Evolutionary conservation across 768 basidiomycete genomes (phyloP), one percentile per base, ranked within the genome.

Genomic region (Pisolithus tinctorius): DNA sequence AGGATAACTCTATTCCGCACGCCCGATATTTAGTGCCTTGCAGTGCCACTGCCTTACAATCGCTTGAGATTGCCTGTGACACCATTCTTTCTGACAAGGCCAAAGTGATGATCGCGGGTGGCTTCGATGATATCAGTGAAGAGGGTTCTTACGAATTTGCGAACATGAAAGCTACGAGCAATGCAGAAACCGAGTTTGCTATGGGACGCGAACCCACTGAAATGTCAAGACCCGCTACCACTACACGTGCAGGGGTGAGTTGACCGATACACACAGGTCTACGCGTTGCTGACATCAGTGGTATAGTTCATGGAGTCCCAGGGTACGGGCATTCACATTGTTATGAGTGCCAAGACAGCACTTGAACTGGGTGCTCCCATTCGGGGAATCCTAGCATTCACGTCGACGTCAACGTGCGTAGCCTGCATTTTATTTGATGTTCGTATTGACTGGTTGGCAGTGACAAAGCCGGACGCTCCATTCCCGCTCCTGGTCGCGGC

Each of bases 151-250:
- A 85, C 68, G 95, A 99, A 69, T 99, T 99, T 70, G 96, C 93
- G 46, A 97, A 98, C 76, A 99, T 99, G 96, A 96, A 97, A 71
- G 96, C 96, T 1, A 99, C 96, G 5, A 92, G 88, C 71, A 97
- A 95, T 63, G 86, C 94, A 1, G 91, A 93, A 69, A 91, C 91
- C 29, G 96, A 99, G 69, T 90, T 97, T 63, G 95, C 94, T 4
- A 96, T 96, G 88, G 96, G 96, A 55, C 93, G 96, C 59, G 96
- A 99, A 69, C 94, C 96, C 6, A 93, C 90, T 37, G 96, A 99
- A 69, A 94, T 98, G 88, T 99, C 96, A 43, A 87, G 96, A 52
- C 96, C 96, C 14, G 88, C 95, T 9, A 97, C 95, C 1, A 89
- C 87, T 9, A 98, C 95, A 57, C 91, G 96, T 65, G 80, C 93